Base-by-base conservation (phyloP, 2,329 filamentous ascomycete species). In the Dothiorella sarmentorum region DNA sequence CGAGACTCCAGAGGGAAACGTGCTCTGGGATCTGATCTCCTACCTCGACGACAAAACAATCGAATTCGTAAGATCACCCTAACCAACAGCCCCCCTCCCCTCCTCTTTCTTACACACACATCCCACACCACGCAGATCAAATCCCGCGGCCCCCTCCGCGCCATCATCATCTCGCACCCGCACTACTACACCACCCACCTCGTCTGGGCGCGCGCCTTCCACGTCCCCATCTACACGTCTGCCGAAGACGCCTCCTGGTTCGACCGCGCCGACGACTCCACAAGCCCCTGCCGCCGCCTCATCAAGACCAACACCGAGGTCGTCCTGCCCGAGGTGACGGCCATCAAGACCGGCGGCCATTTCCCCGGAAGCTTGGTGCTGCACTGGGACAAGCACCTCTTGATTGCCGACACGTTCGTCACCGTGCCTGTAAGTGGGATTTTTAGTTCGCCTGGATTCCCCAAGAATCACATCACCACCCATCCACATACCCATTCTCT, bases 151-250 rank as follows among this genome's bases (percentile, higher is more conserved):
- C 88, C 88, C 0, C 67, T 95, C 11, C 76, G 76, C 31, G 89
- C 86, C 0, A 91, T 94, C 44, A 85, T 80, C 0, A 90, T 92
- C 62, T 86, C 82, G 10, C 89, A 95, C 72, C 90, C 90, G 55
- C 90, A 95, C 69, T 95, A 89, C 73, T 94, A 90, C 73, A 85
- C 85, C 13, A 88, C 89, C 3, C 87, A 91, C 69, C 71, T 89
- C 0, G 83, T 87, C 63, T 95, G 90, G 90, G 86, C 87, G 0
- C 69, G 76, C 43, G 78, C 80, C 0, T 93, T 94, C 64, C 27
- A 73, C 4, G 91, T 89, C 65, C 85, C 85, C 0, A 84, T 94
- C 0, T 92, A 89, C 66, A 67, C 90, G 1, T 78, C 86, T 0
- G 71, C 71, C 5, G 86, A 88, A 60, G 90, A 95, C 70, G 71